A percentile compares a stretch with the other conserved stretches of the same genome.
phyloP scores from a whole-genome alignment of 2,329 filamentous ascomycete genomes.

The Stachybotrys echinatus region DNA sequence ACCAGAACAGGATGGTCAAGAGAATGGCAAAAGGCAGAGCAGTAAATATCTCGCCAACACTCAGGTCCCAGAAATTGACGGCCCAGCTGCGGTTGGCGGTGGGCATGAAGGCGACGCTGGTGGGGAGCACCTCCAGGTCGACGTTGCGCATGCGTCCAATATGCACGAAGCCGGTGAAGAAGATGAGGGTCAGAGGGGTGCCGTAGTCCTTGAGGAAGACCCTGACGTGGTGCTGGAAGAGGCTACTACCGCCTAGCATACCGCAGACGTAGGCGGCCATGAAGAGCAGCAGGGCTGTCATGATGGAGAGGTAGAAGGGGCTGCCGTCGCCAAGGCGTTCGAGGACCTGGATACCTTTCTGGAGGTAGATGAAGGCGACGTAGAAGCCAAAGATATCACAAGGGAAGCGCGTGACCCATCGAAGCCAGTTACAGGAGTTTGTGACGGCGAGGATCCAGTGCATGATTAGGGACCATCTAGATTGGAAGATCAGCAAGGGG shows the following conservation, averaged over 20 bases:
- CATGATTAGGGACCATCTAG: slow-evolving; percentile 74
- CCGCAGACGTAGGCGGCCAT: slow-evolving; percentile 71
- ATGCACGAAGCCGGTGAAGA: slow-evolving; percentile 87
- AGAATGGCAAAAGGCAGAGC: slow-evolving; percentile 83
- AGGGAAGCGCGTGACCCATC: slow-evolving; percentile 84
- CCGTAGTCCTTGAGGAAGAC: slow-evolving; percentile 89
- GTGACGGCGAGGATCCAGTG: slow-evolving; percentile 80
- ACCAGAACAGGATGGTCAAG: slow-evolving; percentile 81
- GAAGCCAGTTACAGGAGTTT: slow-evolving; percentile 84
- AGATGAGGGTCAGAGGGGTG: slow-evolving; percentile 74
- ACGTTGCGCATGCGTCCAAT: slow-evolving; percentile 76
- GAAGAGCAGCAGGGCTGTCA: slow-evolving; percentile 72
- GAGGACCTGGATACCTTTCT: slow-evolving; percentile 85
- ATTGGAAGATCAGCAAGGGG: not conserved
- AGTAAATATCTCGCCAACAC: slow-evolving; percentile 68
- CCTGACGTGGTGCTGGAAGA: slow-evolving; percentile 71
- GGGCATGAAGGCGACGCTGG: slow-evolving; percentile 71
- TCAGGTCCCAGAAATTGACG: slow-evolving; percentile 75
- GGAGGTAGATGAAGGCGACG: slow-evolving; percentile 85
- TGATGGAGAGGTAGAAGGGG: slow-evolving; percentile 74
- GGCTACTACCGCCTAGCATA: slow-evolving; percentile 61
- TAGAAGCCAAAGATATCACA: slow-evolving; percentile 95
- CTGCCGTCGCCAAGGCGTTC: slow-evolving; percentile 63
- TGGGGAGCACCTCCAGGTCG: slow-evolving; percentile 66
- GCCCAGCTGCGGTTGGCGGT: slow-evolving; percentile 71